Evolutionary conservation across 805 yeast species (phyloP), one percentile per base, ranked within the genome.

Genomic region (Millerozyma acaciae): DNA sequence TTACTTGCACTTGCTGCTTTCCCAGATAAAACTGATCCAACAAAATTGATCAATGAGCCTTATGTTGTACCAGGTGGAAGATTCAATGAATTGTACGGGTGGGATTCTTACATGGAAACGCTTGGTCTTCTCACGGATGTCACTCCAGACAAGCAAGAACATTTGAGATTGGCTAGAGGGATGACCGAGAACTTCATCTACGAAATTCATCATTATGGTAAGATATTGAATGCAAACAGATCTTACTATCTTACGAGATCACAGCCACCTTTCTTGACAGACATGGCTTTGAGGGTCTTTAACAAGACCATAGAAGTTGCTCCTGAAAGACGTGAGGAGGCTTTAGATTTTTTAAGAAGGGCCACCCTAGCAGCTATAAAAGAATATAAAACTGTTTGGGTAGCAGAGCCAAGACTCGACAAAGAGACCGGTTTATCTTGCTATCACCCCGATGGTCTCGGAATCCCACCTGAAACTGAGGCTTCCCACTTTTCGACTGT

Each of bases 381-480:
- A 45, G 98, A 90, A 56, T 90, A 93, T 50, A 56, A 74, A 30
- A 72, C 73, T 0, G 88, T 90, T 5, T 90, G 98, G 98, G 72
- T 72, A 38, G 48, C 76, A 4, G 47, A 54, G 21, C 97, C 97
- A 17, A 71, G 98, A 40, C 60, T 74, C 16, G 96, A 90, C 52
- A 61, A 60, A 9, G 63, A 47, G 8, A 77, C 96, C 0, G 95
- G 95, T 0, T 65, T 90, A 29, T 88, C 96, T 0, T 77, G 95
- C 43, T 90, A 87, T 55, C 87, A 84, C 48, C 97, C 97, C 0
- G 82, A 76, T 34, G 97, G 97, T 14, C 42, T 73, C 17, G 97
- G 97, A n/a, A 77, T 90, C 26, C 97, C 98, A 4, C 97, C 97
- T 5, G 98, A 90, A 55, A 89, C 97, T 1, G 98, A 90, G 56